These are phyloP conservation scores for Coemansia sp. DNA, from an alignment of 192 early-diverging fungal species.

Conservation along the genomic window DNA sequence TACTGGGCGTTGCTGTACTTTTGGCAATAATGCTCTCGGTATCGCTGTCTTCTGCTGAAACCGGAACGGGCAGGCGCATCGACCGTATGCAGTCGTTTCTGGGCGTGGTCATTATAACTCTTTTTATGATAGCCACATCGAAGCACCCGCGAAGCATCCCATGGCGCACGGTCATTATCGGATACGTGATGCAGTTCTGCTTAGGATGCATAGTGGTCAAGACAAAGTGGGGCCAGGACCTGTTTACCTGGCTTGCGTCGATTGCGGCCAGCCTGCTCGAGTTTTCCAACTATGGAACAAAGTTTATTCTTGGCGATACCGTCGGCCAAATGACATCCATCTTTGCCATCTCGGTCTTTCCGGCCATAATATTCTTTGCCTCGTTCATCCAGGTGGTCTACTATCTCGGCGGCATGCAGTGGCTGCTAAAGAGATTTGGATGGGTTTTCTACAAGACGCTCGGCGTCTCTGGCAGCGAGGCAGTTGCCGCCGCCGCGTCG, in stretches of 20 bases:
- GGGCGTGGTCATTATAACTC: slow-evolving; percentile 63
- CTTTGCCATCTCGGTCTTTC: slow-evolving; percentile 73
- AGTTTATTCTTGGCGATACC: slow-evolving; percentile 65
- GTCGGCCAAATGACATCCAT: slow-evolving; percentile 33
- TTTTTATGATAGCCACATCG: slow-evolving; percentile 55
- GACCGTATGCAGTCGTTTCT: slow-evolving; percentile 73
- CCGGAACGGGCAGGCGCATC: slow-evolving; percentile 56
- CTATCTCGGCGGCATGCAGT: slow-evolving; percentile 81
- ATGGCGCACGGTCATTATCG: slow-evolving; percentile 71
- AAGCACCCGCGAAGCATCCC: slow-evolving; percentile 61
- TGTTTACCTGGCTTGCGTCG: slow-evolving; percentile 68
- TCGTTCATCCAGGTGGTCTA: slow-evolving; percentile 79
- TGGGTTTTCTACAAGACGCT: slow-evolving; percentile 63
- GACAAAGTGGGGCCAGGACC: slow-evolving; percentile 63
- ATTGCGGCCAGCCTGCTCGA: slow-evolving; percentile 61
- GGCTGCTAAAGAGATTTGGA: slow-evolving; percentile 67
- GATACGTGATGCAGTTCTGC: slow-evolving; percentile 71
- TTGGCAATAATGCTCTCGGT: slow-evolving; percentile 57
- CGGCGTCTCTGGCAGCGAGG: slow-evolving; percentile 76
- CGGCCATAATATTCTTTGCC: slow-evolving; percentile 86
- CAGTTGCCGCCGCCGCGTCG: slow-evolving; percentile 78
- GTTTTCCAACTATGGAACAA: slow-evolving; percentile 65
- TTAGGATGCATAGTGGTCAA: slow-evolving; percentile 77
- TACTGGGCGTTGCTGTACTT: slow-evolving; percentile 54
- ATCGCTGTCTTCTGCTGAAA: slow-evolving; percentile 32